These are phyloP conservation scores for Elongisporangium undulatum DNA, from an alignment of 352 stramenopile species.

Conservation along the genomic window DNA sequence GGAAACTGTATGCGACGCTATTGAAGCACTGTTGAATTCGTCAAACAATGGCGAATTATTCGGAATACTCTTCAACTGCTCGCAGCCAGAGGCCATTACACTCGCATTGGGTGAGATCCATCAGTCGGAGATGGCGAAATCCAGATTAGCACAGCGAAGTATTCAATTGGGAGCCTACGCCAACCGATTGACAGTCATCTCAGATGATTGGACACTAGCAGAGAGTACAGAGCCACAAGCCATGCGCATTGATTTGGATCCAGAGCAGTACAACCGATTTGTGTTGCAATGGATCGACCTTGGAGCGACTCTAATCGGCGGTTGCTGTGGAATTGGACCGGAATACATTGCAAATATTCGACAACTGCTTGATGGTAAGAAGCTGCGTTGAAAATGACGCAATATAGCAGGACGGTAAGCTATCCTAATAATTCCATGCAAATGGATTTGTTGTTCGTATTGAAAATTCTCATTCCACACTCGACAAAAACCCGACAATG, in stretches of 20 bases:
- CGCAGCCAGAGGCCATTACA: constrained; percentile 80
- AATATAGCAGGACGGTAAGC: too few species aligned
- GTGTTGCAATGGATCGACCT: constrained; percentile 60
- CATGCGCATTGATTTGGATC: constrained; percentile 77
- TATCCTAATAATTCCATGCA: too few species aligned
- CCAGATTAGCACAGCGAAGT: constrained; percentile 9
- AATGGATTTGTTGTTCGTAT: too few species aligned
- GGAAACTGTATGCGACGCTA: constrained; percentile 42
- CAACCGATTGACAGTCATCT: constrained; percentile 83
- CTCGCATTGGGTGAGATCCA: constrained; percentile 60
- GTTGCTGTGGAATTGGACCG: constrained; percentile 90
- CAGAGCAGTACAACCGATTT: constrained; percentile 66
- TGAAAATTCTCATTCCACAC: not conserved
- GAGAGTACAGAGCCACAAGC: constrained; percentile 70
- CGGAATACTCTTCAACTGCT: constrained; percentile 90
- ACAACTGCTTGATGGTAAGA: constrained; percentile 16
- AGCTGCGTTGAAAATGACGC: constrained; percentile 11
- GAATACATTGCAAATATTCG: constrained; percentile 74
- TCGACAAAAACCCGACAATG: constrained; percentile 23
- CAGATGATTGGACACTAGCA: constrained; percentile 68
- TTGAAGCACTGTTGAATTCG: constrained; percentile 34
- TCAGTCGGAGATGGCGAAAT: constrained; percentile 10
- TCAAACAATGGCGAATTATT: constrained; percentile 23
- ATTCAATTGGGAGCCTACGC: constrained; percentile 80
- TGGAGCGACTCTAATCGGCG: constrained; percentile 72